Conservation (phyloP, 257 asterid genomes). For the Solanum etuberosum region DNA sequence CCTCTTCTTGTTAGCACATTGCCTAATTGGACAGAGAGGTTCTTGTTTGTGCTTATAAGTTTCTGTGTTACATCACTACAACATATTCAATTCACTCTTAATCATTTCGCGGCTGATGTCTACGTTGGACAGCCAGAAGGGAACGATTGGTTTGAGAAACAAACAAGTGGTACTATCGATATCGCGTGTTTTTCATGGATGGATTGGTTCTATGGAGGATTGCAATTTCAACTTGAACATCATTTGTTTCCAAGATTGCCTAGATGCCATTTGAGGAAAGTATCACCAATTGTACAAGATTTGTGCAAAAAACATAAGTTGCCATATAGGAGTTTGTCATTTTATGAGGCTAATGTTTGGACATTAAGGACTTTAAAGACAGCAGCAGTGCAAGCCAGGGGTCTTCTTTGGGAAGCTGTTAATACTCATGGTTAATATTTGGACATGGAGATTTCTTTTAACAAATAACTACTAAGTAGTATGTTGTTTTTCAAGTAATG, state of each 20-base stretch:
- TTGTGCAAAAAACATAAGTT: conserved; percentile 72
- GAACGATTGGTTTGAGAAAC: conserved; percentile 87
- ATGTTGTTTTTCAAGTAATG: not conserved
- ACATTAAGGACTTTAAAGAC: conserved; percentile 51
- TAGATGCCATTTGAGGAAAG: conserved; percentile 59
- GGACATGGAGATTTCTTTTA: not conserved
- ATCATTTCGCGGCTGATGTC: conserved; percentile 72
- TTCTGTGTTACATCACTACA: conserved; percentile 54
- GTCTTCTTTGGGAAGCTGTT: conserved; percentile 81
- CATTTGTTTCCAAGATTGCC: conserved; percentile 93
- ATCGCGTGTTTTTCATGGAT: conserved; percentile 51
- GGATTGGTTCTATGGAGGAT: conserved; percentile 91
- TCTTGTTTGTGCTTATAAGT: conserved; percentile 45
- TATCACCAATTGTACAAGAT: conserved; percentile 63
- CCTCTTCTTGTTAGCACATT: conserved; percentile 57
- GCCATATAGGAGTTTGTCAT: conserved; percentile 65
- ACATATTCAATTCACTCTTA: conserved; percentile 70
- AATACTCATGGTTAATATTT: conserved; percentile 67
- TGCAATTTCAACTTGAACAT: conserved; percentile 86
- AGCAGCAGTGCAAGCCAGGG: conserved; percentile 79
- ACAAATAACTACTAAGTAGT: not conserved
- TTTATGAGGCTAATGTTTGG: conserved; percentile 49
- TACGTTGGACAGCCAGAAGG: conserved; percentile 74
- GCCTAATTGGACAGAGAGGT: conserved; percentile 62
- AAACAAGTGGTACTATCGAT: conserved; percentile 69